Evolutionary conservation across 352 stramenopile species (phyloP).

Genomic region (Pythium sp.): DNA sequence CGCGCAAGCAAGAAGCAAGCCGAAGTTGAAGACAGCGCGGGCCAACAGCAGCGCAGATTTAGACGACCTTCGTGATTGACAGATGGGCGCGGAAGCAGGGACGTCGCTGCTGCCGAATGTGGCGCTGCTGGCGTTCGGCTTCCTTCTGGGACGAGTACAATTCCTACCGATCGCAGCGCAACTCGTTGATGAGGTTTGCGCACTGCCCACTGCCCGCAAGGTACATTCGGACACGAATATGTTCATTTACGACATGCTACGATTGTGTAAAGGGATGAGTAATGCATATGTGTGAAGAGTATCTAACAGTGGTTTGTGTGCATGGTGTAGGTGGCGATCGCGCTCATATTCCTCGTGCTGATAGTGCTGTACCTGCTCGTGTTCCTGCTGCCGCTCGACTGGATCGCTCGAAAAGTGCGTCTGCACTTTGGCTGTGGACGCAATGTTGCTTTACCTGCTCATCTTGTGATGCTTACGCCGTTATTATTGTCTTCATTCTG

Average conservation of each 20-base stretch:
- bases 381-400: conserved; percentile 55
- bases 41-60: background rate
- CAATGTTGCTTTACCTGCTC: background rate
- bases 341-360: conserved; percentile 35
- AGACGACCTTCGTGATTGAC: background rate
- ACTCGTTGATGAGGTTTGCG: conserved; percentile 44
- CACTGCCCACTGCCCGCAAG: conserved; percentile 45
- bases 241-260: background rate
- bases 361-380: conserved; percentile 60
- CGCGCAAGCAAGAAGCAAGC: background rate
- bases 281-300: background rate
- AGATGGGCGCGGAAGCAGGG: conserved; percentile 38
- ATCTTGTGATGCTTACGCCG: background rate
- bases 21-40: background rate
- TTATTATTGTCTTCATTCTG: background rate
- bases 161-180: conserved; percentile 46
- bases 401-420: conserved; percentile 41
- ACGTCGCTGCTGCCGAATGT: conserved; percentile 66
- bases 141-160: conserved; percentile 56
- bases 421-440: background rate
- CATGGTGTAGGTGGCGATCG: conserved; percentile 37
- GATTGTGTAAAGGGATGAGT: background rate
- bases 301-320: background rate
- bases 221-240: conserved; percentile 19
- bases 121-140: conserved; percentile 55